Conservation (phyloP, 2,329 filamentous ascomycete species). For the Beauveria pseudobassiana region DNA sequence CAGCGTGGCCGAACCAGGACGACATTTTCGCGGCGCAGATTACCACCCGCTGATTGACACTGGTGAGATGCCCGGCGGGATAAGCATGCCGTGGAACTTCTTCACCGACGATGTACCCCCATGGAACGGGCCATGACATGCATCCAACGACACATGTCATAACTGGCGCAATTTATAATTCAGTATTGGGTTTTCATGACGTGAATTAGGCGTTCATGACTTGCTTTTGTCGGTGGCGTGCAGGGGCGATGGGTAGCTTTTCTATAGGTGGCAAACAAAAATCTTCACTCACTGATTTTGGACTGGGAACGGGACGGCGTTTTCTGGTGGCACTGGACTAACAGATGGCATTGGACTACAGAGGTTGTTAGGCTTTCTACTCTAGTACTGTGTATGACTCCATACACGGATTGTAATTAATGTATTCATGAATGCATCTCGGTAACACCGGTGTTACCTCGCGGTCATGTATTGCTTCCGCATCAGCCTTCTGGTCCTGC, state of each 20-base stretch:
- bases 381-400: background rate
- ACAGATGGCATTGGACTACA: background rate
- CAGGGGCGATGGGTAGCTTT: background rate
- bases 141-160: background rate
- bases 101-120: conserved; percentile 19
- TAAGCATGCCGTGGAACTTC: conserved; percentile 23
- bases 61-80: conserved; percentile 17
- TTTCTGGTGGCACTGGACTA: background rate
- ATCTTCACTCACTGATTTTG: background rate
- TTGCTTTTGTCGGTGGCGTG: background rate
- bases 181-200: background rate
- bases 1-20: conserved; percentile 25
- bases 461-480: no score
- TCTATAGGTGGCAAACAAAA: background rate
- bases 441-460: no score
- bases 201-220: no score
- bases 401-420: background rate
- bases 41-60: conserved; percentile 17
- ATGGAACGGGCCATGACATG: background rate
- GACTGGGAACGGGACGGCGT: background rate
- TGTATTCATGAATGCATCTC: no score
- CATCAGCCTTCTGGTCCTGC: no score
- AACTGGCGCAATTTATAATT: background rate
- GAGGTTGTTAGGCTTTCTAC: background rate
- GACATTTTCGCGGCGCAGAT: conserved; percentile 23